phyloP scores from a whole-genome alignment of 1,284 basidiomycete genomes.

The Tranzscheliella williamsii region DNA sequence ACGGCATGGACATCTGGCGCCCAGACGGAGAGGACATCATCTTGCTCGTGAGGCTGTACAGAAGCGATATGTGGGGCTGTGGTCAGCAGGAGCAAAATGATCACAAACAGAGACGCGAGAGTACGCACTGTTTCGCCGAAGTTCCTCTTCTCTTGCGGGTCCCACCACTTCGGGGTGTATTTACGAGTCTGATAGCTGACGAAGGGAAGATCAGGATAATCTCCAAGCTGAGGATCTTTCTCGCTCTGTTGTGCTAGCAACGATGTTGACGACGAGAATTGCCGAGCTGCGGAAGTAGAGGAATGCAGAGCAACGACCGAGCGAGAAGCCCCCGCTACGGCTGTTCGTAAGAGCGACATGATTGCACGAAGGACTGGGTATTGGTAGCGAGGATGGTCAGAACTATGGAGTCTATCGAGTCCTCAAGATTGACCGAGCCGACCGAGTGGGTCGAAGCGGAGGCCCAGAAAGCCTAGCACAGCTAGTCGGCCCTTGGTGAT shows the following conservation, averaged over 20 bases:
- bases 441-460: too few species aligned
- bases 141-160: slow-evolving; percentile 59
- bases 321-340: slow-evolving; percentile 23
- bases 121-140: slow-evolving; percentile 56
- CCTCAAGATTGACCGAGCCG: too few species aligned
- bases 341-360: slow-evolving; percentile 40
- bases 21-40: slow-evolving; percentile 59
- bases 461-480: too few species aligned
- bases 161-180: slow-evolving; percentile 57
- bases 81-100: neutral
- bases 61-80: too few species aligned
- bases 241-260: slow-evolving; percentile 6
- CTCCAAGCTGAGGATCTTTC: slow-evolving; percentile 58
- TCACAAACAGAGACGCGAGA: neutral
- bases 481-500: too few species aligned
- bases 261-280: slow-evolving; percentile 20
- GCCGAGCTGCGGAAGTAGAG: slow-evolving; percentile 9
- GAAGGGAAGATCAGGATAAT: slow-evolving; percentile 55
- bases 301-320: slow-evolving; percentile 8
- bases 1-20: slow-evolving; percentile 56
- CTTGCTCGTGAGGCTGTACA: slow-evolving; percentile 58
- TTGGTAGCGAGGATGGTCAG: neutral
- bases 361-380: too few species aligned
- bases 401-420: neutral
- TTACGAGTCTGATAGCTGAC: slow-evolving; percentile 50